These are phyloP conservation scores for Tulasnella sp. DNA, from an alignment of 768 basidiomycete genomes.

Conservation along the genomic window DNA sequence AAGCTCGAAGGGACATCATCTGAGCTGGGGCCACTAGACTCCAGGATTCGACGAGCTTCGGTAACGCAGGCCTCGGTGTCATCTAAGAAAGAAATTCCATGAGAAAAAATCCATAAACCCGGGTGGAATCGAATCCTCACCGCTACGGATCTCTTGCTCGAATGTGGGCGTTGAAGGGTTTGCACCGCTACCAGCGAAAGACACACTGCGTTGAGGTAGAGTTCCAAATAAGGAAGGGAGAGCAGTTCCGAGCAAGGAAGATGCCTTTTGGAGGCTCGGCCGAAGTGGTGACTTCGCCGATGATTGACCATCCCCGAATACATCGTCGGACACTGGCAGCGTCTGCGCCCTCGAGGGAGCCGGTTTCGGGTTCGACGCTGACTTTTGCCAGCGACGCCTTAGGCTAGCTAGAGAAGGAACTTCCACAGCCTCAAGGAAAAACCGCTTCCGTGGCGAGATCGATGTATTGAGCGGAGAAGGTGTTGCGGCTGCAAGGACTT, in stretches of 20 bases:
- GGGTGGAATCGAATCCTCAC: background rate
- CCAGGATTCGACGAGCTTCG: background rate
- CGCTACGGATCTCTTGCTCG: constrained; percentile 13
- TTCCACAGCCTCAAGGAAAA: constrained; percentile 6
- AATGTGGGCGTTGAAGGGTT: background rate
- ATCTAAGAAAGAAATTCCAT: background rate
- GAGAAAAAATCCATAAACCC: background rate
- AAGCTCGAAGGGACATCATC: background rate
- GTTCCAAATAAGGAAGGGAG: background rate
- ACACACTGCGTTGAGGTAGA: background rate
- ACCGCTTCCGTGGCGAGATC: background rate
- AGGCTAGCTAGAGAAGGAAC: background rate
- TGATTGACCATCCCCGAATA: background rate
- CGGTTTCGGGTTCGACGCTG: background rate
- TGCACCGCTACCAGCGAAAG: background rate
- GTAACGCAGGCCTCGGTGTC: background rate
- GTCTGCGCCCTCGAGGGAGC: background rate
- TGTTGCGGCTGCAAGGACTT: background rate
- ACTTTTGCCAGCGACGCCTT: background rate
- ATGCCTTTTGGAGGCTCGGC: background rate
- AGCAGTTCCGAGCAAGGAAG: background rate
- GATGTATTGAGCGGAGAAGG: background rate
- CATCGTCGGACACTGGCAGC: background rate
- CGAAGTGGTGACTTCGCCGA: background rate
- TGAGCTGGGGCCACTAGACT: background rate